Base-by-base conservation (phyloP, 192 early-diverging fungal species). In the Coemansia sp. region DNA sequence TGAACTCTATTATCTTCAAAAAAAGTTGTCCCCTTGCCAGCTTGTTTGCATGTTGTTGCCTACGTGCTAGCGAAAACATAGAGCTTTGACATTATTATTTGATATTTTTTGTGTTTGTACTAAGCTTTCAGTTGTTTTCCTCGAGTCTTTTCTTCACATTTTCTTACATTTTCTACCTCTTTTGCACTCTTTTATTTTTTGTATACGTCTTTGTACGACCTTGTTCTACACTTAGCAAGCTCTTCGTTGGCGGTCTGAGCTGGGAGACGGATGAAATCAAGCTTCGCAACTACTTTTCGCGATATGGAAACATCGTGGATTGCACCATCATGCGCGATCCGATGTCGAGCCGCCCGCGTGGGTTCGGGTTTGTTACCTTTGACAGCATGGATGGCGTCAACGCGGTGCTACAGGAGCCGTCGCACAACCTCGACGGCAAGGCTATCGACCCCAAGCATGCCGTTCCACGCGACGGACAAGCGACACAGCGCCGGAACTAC, bases 341-440 rank as follows among this genome's bases (percentile, higher is more conserved):
- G n/a, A 84, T 85, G 59, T 91, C 93, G 1, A 91, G 92, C n/a
- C 86, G 91, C 50, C 89, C 93, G 18, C 91, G 95, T 41, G 94
- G 95, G 7, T 97, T 96, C 83, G 95, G 95, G 11, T 97, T 97
- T 83, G 90, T 97, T 50, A 94, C 93, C 0, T 97, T 95, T 82
- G 92, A 91, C 42, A 85, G 85, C 36, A 84, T 87, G 34, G 65
- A 85, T 35, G 87, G 86, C 13, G 91, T 95, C 20, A 94, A 96
- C 16, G 87, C 85, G 28, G 92, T 91, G 10, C 77, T 95, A 43
- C 82, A 82, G 42, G 73, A 86, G 68, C 79, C 84, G n/a, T 88
- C 90, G 28, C 79, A 94, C 39, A 76, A 70, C 21, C 77, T 94
- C 34, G 85, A 91, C 50, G 91, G 88, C 39, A 94, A 93, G 70